Percentiles rank a stretch among this genome's conserved stretches.
Conservation (phyloP, 768 basidiomycete genomes). For the Roridomyces roridus region DNA sequence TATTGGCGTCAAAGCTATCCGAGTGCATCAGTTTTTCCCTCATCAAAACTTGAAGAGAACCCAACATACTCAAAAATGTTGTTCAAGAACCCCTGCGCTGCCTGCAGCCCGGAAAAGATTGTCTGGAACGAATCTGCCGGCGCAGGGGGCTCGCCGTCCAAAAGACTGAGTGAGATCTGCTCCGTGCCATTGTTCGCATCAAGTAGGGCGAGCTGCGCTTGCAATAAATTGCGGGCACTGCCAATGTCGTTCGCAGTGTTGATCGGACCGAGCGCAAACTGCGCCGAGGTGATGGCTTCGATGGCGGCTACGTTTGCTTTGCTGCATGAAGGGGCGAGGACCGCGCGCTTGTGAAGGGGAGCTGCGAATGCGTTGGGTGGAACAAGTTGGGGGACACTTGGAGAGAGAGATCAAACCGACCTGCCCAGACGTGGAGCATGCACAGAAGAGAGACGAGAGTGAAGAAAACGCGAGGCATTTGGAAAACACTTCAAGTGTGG, state of each 20-base stretch:
- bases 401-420: not conserved
- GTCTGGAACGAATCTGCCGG: not conserved
- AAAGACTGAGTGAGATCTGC: not conserved
- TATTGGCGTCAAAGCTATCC: not conserved
- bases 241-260: slow-evolving; percentile 10
- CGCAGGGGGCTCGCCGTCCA: not conserved
- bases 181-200: slow-evolving; percentile 7
- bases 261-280: not conserved
- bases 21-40: too few relatives aligned
- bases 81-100: not conserved
- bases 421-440: slow-evolving; percentile 7
- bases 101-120: slow-evolving; percentile 4
- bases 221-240: slow-evolving; percentile 1
- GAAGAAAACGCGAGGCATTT: slow-evolving; percentile 4
- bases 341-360: not conserved
- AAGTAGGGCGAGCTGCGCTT: slow-evolving; percentile 12
- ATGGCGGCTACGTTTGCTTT: not conserved
- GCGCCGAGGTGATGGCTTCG: not conserved
- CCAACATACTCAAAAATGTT: not conserved
- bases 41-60: not conserved
- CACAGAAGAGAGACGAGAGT: not conserved
- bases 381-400: not conserved
- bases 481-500: not conserved
- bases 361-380: not conserved
- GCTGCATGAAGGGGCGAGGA: not conserved